Evolutionary conservation across 164 flowering plant species (phyloP).

Genomic region (Cinnamomum micranthum): DNA sequence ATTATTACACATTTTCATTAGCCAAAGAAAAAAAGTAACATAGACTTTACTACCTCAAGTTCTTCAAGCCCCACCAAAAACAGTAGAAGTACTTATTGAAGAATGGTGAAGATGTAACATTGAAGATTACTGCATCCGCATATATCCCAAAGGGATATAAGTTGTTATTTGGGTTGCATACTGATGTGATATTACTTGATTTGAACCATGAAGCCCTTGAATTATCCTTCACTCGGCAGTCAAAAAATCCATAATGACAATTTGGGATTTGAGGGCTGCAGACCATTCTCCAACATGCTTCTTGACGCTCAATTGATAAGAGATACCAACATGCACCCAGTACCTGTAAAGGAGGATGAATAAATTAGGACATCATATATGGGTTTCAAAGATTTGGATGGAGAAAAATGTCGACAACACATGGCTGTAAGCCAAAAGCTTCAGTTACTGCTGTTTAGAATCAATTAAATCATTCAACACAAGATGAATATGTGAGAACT

Average conservation of each 20-base stretch:
- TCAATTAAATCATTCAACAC: background rate
- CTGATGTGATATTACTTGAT: conserved; percentile 43
- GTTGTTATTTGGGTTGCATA: conserved; percentile 35
- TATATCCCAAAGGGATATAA: conserved; percentile 58
- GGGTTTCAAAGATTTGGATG: background rate
- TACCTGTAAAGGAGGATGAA: conserved; percentile 31
- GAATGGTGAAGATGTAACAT: conserved; percentile 38
- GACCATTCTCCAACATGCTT: conserved; percentile 54
- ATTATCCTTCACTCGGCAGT: conserved; percentile 25
- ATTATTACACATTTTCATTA: background rate
- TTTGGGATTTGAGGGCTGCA: conserved; percentile 26
- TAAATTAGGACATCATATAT: background rate
- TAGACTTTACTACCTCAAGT: conserved; percentile 41
- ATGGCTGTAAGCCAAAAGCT: background rate
- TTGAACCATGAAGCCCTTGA: conserved; percentile 40
- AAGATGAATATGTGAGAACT: background rate
- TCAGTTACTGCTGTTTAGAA: background rate
- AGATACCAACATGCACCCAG: conserved; percentile 75
- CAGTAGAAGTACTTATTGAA: conserved; percentile 63
- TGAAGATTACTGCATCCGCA: conserved; percentile 42
- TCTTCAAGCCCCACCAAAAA: conserved; percentile 81
- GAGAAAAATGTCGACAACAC: background rate
- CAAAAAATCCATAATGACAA: conserved; percentile 38
- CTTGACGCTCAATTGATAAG: conserved; percentile 54
- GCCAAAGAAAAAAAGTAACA: background rate